phyloP scores from a whole-genome alignment of 805 yeast species.

The Saccharomyces cerevisiae region DNA sequence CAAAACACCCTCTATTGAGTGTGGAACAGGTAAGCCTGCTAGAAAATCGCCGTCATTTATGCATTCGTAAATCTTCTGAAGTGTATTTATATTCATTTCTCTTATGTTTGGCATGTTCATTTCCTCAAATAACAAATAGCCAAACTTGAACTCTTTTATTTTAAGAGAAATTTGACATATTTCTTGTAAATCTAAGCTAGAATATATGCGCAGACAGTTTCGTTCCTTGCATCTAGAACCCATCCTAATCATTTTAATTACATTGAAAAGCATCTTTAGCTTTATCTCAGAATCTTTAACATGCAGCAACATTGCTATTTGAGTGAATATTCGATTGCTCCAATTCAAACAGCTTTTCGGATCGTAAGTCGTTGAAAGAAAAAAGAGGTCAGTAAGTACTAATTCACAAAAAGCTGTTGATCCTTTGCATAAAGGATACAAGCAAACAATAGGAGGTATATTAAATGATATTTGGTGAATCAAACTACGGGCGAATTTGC shows the following conservation, averaged over 20 bases:
- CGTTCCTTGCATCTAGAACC: slow-evolving; percentile 14
- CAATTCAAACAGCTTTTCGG: background rate
- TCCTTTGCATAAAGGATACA: slow-evolving; percentile 2
- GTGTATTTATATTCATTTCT: slow-evolving; percentile 5
- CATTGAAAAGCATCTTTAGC: slow-evolving; percentile 12
- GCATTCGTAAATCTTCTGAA: slow-evolving; percentile 37
- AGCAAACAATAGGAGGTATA: background rate
- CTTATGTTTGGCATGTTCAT: slow-evolving; percentile 4
- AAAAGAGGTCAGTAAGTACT: background rate
- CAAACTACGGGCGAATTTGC: background rate
- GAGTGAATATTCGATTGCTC: slow-evolving; percentile 2
- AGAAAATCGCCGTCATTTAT: slow-evolving; percentile 58
- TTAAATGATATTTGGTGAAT: background rate
- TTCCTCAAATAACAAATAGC: slow-evolving; percentile 33
- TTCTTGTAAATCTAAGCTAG: slow-evolving; percentile 10
- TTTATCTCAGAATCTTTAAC: slow-evolving; percentile 7
- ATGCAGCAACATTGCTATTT: background rate
- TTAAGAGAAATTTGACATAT: slow-evolving; percentile 9
- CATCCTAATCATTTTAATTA: slow-evolving; percentile 24
- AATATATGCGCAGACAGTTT: slow-evolving; percentile 14
- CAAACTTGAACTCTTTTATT: slow-evolving; percentile 23
- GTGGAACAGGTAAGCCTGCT: slow-evolving; percentile 55
- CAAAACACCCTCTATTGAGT: slow-evolving; percentile 46
- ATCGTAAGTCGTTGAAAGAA: background rate
- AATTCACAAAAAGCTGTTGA: slow-evolving; percentile 1